Conservation (phyloP, 176 grass and related monocot species). For the Phragmites australis region DNA sequence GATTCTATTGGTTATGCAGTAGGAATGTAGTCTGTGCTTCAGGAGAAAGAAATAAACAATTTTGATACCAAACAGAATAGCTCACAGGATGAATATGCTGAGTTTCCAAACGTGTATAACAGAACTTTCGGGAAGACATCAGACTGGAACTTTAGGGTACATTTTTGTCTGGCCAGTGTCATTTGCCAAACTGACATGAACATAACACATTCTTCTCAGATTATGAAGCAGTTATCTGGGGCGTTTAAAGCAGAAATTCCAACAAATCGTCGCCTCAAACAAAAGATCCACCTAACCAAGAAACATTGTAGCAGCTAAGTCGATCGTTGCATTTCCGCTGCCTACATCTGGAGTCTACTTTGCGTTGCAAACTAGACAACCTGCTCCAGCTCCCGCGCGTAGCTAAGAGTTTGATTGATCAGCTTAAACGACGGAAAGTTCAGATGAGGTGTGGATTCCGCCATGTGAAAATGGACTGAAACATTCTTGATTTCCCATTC, state of each 20-base stretch:
- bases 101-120: neutral
- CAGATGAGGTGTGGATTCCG: conserved; percentile 57
- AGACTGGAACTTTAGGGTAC: neutral
- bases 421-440: conserved; percentile 50
- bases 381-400: conserved; percentile 63
- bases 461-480: conserved; percentile 71
- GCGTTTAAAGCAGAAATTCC: neutral
- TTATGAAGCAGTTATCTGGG: neutral
- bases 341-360: neutral
- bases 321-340: neutral
- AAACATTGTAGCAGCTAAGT: neutral
- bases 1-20: neutral
- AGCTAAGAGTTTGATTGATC: conserved; percentile 65
- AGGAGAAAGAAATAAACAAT: neutral
- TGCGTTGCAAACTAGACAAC: conserved; percentile 39
- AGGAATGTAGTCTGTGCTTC: neutral
- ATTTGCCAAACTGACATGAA: neutral
- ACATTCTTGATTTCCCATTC: conserved; percentile 72
- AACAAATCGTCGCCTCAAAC: neutral
- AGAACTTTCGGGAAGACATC: neutral
- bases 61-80: conserved; percentile 5
- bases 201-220: neutral
- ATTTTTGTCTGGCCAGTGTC: neutral
- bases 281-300: neutral
- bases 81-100: neutral